Evolutionary conservation across 2,329 filamentous ascomycete genomes (phyloP).

Genomic region (Pezicula rhizophila): DNA sequence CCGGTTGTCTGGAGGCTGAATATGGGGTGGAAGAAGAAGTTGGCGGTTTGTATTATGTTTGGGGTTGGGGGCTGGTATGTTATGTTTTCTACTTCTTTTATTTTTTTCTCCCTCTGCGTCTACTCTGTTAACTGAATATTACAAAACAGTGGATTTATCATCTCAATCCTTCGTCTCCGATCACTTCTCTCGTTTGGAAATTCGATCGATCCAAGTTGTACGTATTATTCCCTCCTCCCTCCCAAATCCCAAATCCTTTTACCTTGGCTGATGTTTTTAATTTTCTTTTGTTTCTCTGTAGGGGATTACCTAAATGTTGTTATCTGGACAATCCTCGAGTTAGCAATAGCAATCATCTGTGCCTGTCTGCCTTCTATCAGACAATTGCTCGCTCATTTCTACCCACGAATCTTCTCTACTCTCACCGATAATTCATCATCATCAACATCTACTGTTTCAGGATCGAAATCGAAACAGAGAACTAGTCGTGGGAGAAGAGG

Average conservation of each 20-base stretch:
- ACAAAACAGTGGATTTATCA: conserved; percentile 5
- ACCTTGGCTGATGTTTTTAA: no score
- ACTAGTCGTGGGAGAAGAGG: no score
- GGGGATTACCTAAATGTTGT: conserved; percentile 25
- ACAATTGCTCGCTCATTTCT: no score
- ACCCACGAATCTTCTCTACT: no score
- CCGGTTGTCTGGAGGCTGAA: conserved; percentile 57
- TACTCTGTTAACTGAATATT: background rate
- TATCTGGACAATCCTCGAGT: conserved; percentile 28
- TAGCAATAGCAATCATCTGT: conserved; percentile 31
- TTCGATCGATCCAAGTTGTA: conserved; percentile 10
- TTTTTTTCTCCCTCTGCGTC: background rate
- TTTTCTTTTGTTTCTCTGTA: background rate
- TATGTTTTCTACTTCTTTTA: conserved; percentile 36
- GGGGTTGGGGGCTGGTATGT: conserved; percentile 60
- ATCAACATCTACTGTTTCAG: no score
- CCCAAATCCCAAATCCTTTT: no score
- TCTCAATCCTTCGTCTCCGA: conserved; percentile 8
- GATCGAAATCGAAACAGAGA: no score
- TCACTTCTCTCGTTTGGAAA: conserved; percentile 10
- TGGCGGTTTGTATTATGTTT: conserved; percentile 60
- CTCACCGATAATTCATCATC: no score
- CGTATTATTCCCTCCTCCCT: background rate
- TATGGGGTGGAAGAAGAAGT: conserved; percentile 57
- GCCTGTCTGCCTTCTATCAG: conserved; percentile 36